Conservation (phyloP, 345 rosid species). For the Citrus sinensis region DNA sequence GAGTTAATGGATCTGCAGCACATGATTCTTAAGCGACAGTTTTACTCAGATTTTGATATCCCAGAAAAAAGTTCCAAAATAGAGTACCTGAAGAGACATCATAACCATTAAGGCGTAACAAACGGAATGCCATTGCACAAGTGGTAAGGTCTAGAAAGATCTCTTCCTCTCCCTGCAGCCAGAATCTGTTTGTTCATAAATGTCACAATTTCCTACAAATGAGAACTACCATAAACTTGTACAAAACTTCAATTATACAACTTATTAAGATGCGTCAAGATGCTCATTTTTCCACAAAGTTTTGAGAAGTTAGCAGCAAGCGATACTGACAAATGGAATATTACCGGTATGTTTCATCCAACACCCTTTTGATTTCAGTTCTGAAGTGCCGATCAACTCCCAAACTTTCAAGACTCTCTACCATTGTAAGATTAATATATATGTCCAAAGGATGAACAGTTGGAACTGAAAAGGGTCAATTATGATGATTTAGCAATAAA, state of each 20-base stretch:
- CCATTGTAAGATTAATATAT: conserved; percentile 50
- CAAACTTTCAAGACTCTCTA: conserved; percentile 63
- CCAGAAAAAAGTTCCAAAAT: background rate
- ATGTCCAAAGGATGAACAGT: conserved; percentile 61
- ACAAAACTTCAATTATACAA: background rate
- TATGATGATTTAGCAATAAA: conserved; percentile 1
- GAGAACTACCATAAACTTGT: background rate
- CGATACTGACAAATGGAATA: background rate
- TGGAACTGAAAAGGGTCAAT: conserved; percentile 55
- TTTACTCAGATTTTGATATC: background rate
- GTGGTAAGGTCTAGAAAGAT: conserved; percentile 54
- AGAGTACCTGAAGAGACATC: conserved; percentile 67
- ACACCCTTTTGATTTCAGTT: conserved; percentile 42
- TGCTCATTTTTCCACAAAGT: background rate
- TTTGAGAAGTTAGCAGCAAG: background rate
- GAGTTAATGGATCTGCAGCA: conserved; percentile 52
- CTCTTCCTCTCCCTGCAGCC: conserved; percentile 74
- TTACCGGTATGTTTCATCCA: conserved; percentile 74
- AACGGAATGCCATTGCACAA: conserved; percentile 76
- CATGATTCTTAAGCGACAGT: background rate
- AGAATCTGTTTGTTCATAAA: conserved; percentile 47
- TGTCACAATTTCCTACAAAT: conserved; percentile 12
- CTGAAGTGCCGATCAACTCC: conserved; percentile 63
- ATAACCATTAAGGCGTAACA: conserved; percentile 62
- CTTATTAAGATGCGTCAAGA: background rate